Percentiles rank a stretch among this genome's conserved stretches.
Evolutionary conservation across 768 basidiomycete species (phyloP).

Genomic region (Coprinopsis marcescibilis): DNA sequence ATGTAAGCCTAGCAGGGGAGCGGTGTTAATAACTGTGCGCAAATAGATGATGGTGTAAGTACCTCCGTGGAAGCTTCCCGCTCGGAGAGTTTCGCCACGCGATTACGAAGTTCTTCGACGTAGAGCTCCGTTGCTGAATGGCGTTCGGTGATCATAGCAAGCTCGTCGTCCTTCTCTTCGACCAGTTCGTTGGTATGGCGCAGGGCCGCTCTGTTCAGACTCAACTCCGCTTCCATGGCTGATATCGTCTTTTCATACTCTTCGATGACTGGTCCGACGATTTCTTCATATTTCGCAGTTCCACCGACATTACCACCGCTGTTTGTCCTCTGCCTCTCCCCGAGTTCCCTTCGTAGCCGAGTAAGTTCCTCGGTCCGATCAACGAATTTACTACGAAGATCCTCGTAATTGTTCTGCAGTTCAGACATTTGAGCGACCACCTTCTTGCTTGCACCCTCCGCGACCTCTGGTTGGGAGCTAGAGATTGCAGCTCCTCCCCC

Average conservation of each 20-base stretch:
- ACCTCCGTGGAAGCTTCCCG: constrained; percentile 92
- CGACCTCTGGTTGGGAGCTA: constrained; percentile 29
- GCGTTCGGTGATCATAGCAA: constrained; percentile 57
- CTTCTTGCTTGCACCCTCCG: constrained; percentile 68
- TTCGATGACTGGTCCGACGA: constrained; percentile 95
- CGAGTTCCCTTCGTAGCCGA: constrained; percentile 70
- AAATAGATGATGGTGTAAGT: constrained; percentile 17
- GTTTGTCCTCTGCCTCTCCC: constrained; percentile 61
- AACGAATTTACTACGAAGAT: constrained; percentile 76
- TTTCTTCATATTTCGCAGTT: constrained; percentile 81
- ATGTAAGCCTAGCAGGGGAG: constrained; percentile 67
- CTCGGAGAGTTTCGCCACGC: constrained; percentile 80
- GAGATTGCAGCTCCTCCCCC: constrained; percentile 35
- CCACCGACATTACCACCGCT: constrained; percentile 58
- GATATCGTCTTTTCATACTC: constrained; percentile 98
- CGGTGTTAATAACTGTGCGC: constrained; percentile 13
- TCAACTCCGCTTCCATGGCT: constrained; percentile 90
- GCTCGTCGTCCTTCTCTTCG: constrained; percentile 84
- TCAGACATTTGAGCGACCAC: constrained; percentile 77
- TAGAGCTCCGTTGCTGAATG: constrained; percentile 80
- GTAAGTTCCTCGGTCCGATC: constrained; percentile 88
- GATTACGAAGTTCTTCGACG: constrained; percentile 75
- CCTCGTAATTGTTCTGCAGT: constrained; percentile 81
- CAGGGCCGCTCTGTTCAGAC: constrained; percentile 79
- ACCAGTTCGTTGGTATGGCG: constrained; percentile 89